phyloP scores from a whole-genome alignment of 2,329 filamentous ascomycete species.

The Clarireedia sp. region DNA sequence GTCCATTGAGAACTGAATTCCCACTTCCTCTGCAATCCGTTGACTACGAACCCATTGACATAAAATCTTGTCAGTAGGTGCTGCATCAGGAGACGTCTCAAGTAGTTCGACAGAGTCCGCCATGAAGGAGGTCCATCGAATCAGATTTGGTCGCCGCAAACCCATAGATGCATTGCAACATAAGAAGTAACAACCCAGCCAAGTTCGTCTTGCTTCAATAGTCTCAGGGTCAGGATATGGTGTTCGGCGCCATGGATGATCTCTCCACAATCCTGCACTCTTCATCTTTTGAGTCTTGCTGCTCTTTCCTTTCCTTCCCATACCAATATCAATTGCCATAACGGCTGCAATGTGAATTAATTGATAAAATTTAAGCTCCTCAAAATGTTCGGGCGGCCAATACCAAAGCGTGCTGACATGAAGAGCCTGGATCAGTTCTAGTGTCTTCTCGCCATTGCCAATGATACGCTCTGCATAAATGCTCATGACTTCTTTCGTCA shows the following conservation, averaged over 20 bases:
- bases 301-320: conserved; percentile 29
- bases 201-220: conserved; percentile 30
- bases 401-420: conserved; percentile 42
- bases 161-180: conserved; percentile 36
- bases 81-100: conserved; percentile 34
- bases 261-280: conserved; percentile 36
- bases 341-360: conserved; percentile 44
- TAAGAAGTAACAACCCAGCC: conserved; percentile 30
- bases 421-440: conserved; percentile 44
- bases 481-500: conserved; percentile 41
- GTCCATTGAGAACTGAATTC: conserved; percentile 46
- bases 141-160: conserved; percentile 37
- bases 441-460: conserved; percentile 40
- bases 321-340: conserved; percentile 36
- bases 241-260: conserved; percentile 36
- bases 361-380: conserved; percentile 42
- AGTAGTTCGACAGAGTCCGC: conserved; percentile 37
- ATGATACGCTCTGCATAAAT: conserved; percentile 41
- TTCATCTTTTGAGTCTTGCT: conserved; percentile 22
- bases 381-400: conserved; percentile 39
- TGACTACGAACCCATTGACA: conserved; percentile 37
- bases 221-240: conserved; percentile 28
- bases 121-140: conserved; percentile 37
- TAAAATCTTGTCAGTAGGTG: conserved; percentile 33
- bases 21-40: conserved; percentile 48